Evolutionary conservation across 1,284 basidiomycete species (phyloP).

Genomic region (Tilletia indica): DNA sequence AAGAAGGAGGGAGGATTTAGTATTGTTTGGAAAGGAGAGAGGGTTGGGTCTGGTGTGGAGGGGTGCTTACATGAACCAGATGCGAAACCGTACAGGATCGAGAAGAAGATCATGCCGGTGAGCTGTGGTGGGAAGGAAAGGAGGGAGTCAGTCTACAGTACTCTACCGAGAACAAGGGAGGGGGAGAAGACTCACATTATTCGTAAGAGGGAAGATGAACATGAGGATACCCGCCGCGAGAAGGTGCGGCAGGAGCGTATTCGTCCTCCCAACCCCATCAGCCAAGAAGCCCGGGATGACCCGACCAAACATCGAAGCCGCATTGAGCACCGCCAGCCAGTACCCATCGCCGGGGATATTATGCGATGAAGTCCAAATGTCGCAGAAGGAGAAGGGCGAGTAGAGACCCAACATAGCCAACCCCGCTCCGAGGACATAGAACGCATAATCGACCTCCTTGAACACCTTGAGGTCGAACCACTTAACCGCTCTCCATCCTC

Average conservation of each 20-base stretch:
- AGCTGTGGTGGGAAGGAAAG: constrained; percentile 7
- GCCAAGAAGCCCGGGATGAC: constrained; percentile 53
- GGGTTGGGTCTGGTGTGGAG: too few relatives aligned
- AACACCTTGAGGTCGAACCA: constrained; percentile 24
- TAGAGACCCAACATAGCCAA: constrained; percentile 31
- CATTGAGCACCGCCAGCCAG: constrained; percentile 42
- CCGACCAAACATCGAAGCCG: constrained; percentile 49
- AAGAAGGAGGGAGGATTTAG: too few relatives aligned
- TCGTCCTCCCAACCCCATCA: constrained; percentile 53
- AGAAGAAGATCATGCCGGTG: constrained; percentile 32
- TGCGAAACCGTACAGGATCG: constrained; percentile 41
- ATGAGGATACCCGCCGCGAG: constrained; percentile 41
- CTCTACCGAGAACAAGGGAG: background rate
- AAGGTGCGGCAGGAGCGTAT: constrained; percentile 52
- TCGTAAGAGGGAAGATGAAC: constrained; percentile 33
- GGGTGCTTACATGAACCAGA: constrained; percentile 34
- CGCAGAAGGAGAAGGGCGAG: constrained; percentile 36
- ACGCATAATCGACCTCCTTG: constrained; percentile 17
- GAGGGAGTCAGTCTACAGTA: constrained; percentile 28
- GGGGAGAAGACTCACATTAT: background rate
- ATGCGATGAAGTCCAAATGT: constrained; percentile 35
- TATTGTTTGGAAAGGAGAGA: too few relatives aligned
- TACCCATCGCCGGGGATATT: constrained; percentile 26
- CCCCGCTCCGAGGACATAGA: constrained; percentile 20
- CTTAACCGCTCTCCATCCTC: constrained; percentile 21